These are phyloP conservation scores for Nakazawaea sp. DNA, from an alignment of 805 yeast species.

Conservation along the genomic window DNA sequence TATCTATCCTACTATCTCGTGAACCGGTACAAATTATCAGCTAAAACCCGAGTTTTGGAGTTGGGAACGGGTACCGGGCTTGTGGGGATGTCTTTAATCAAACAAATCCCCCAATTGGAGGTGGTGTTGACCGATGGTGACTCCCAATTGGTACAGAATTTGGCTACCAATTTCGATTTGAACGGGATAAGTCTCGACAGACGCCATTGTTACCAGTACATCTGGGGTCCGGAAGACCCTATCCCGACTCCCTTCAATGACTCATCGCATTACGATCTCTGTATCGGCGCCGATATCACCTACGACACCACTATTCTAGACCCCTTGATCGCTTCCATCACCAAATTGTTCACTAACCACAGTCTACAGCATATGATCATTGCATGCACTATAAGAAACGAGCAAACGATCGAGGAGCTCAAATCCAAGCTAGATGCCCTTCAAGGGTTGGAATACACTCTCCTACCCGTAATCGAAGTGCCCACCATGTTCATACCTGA, in stretches of 20 bases:
- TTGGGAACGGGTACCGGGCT: slow-evolving; percentile 91
- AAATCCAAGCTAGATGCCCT: too few species aligned
- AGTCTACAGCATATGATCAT: slow-evolving; percentile 21
- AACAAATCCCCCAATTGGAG: slow-evolving; percentile 16
- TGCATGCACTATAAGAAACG: slow-evolving; percentile 74
- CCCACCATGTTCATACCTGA: slow-evolving; percentile 3
- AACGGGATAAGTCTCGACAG: slow-evolving; percentile 28
- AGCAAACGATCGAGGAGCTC: slow-evolving; percentile 38
- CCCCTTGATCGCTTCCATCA: slow-evolving; percentile 41
- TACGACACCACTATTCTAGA: slow-evolving; percentile 64
- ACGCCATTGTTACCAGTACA: slow-evolving; percentile 20
- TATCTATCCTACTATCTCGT: slow-evolving; percentile 50
- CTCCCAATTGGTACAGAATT: slow-evolving; percentile 39
- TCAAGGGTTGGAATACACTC: background rate
- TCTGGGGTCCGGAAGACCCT: slow-evolving; percentile 55
- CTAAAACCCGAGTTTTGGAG: slow-evolving; percentile 40
- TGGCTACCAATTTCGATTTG: slow-evolving; percentile 34
- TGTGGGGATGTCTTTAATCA: slow-evolving; percentile 45
- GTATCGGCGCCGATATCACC: slow-evolving; percentile 85
- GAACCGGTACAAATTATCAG: background rate
- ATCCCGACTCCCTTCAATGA: slow-evolving; percentile 32
- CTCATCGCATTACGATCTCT: slow-evolving; percentile 29
- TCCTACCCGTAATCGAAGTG: background rate
- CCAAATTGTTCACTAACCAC: slow-evolving; percentile 23
- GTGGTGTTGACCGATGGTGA: slow-evolving; percentile 66